Percentiles rank a stretch among this genome's conserved stretches.
These are phyloP conservation scores for Vanilla planifolia DNA, from an alignment of 106 monocot species.

Conservation along the genomic window DNA sequence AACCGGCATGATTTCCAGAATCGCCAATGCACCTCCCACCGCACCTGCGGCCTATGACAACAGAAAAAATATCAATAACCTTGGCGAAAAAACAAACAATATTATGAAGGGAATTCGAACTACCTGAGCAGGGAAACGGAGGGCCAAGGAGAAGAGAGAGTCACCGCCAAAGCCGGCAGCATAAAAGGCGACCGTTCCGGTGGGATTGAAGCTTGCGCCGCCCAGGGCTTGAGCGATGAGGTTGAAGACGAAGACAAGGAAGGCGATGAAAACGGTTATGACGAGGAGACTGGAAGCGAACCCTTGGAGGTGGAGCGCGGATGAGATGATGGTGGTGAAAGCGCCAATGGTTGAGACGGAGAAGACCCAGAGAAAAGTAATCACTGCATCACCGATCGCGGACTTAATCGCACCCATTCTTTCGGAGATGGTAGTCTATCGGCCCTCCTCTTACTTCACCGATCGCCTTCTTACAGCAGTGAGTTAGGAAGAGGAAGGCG, in stretches of 20 bases:
- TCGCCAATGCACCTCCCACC: slow-evolving; percentile 63
- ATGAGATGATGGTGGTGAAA: slow-evolving; percentile 31
- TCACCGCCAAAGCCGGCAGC: slow-evolving; percentile 68
- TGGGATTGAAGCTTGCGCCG: slow-evolving; percentile 86
- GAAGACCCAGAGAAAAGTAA: slow-evolving; percentile 86
- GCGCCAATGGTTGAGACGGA: slow-evolving; percentile 63
- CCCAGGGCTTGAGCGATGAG: slow-evolving; percentile 46
- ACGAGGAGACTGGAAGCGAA: slow-evolving; percentile 27
- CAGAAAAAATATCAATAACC: neutral
- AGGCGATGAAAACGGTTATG: slow-evolving; percentile 40
- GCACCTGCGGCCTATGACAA: slow-evolving; percentile 60
- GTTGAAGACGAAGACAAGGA: slow-evolving; percentile 52
- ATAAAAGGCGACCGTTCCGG: slow-evolving; percentile 70
- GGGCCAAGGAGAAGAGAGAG: slow-evolving; percentile 65
- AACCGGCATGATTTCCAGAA: slow-evolving; percentile 65
- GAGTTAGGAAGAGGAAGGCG: neutral
- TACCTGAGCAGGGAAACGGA: slow-evolving; percentile 96
- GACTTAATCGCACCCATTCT: slow-evolving; percentile 38
- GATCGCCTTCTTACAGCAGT: neutral
- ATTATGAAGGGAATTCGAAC: neutral
- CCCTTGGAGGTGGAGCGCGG: slow-evolving; percentile 28
- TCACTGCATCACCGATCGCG: slow-evolving; percentile 47
- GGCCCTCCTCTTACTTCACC: neutral
- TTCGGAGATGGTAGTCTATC: neutral
- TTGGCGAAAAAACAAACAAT: neutral